These are phyloP conservation scores for Nakazawaea populi DNA, from an alignment of 805 yeast genomes.

Conservation along the genomic window DNA sequence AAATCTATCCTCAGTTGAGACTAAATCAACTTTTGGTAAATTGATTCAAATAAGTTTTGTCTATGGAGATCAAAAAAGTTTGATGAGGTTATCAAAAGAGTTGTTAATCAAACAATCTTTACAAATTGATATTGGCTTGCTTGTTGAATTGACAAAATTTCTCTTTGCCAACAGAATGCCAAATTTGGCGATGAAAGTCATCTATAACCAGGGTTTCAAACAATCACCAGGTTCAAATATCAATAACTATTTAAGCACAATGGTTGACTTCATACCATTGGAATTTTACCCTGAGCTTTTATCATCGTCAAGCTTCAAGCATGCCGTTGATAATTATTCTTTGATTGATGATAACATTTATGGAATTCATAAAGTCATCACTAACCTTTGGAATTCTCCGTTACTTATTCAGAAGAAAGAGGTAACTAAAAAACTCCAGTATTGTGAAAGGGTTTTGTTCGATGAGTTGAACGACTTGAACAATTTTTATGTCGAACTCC, in stretches of 20 bases:
- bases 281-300: constrained; percentile 12
- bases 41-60: constrained; percentile 16
- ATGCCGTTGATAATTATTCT: constrained; percentile 27
- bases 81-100: constrained; percentile 24
- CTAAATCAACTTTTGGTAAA: constrained; percentile 16
- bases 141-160: constrained; percentile 20
- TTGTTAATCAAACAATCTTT: constrained; percentile 22
- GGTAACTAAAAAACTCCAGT: constrained; percentile 16
- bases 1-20: constrained; percentile 6
- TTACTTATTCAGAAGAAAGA: neutral
- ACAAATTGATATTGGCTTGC: constrained; percentile 16
- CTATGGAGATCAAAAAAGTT: constrained; percentile 17
- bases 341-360: constrained; percentile 26
- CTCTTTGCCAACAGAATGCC: constrained; percentile 13
- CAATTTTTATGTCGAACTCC: constrained; percentile 27
- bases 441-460: constrained; percentile 22
- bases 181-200: constrained; percentile 17
- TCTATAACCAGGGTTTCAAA: constrained; percentile 26
- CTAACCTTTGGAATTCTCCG: constrained; percentile 4
- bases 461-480: constrained; percentile 28
- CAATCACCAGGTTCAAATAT: constrained; percentile 14
- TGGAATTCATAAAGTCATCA: constrained; percentile 25
- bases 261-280: constrained; percentile 24
- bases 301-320: constrained; percentile 21
- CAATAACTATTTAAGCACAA: constrained; percentile 24